Conservation (phyloP, 495 filamentous ascomycete genomes). For the Penicillium samsonianum region DNA sequence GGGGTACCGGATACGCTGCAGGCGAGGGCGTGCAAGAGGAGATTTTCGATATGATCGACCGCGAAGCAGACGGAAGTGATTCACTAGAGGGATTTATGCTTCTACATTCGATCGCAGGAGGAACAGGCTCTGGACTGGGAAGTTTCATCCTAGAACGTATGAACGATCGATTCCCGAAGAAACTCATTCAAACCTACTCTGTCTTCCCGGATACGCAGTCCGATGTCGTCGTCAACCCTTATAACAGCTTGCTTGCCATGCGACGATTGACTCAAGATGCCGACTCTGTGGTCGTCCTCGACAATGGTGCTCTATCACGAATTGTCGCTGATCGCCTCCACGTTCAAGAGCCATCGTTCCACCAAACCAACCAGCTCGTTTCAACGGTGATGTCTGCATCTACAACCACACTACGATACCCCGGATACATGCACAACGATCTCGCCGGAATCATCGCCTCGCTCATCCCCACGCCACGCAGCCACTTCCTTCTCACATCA, state of each 20-base stretch:
- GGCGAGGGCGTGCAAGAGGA: constrained; percentile 93
- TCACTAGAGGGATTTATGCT: constrained; percentile 99
- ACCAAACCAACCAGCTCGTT: constrained; percentile 95
- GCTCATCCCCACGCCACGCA: constrained; percentile 91
- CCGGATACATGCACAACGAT: constrained; percentile 99
- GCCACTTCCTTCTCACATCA: constrained; percentile 96
- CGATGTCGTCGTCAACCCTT: constrained; percentile 96
- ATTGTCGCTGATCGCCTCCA: constrained; percentile 95
- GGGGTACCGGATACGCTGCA: constrained; percentile 92
- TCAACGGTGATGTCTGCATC: constrained; percentile 99
- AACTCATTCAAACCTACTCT: constrained; percentile 98
- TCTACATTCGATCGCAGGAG: constrained; percentile 95
- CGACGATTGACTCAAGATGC: constrained; percentile 90
- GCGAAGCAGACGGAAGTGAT: constrained; percentile 96
- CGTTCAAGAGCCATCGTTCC: constrained; percentile 89
- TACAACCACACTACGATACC: constrained; percentile 93
- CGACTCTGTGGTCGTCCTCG: constrained; percentile 95
- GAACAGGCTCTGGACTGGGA: constrained; percentile 91
- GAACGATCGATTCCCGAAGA: constrained; percentile 98
- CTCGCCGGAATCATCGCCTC: constrained; percentile 95
- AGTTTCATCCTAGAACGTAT: constrained; percentile 94
- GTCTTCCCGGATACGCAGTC: constrained; percentile 91
- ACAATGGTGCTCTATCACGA: constrained; percentile 90
- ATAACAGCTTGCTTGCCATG: constrained; percentile 94
- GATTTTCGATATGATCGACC: constrained; percentile 99